These are phyloP conservation scores for Aspergillus funiculosus DNA, from an alignment of 495 filamentous ascomycete species.

Conservation along the genomic window DNA sequence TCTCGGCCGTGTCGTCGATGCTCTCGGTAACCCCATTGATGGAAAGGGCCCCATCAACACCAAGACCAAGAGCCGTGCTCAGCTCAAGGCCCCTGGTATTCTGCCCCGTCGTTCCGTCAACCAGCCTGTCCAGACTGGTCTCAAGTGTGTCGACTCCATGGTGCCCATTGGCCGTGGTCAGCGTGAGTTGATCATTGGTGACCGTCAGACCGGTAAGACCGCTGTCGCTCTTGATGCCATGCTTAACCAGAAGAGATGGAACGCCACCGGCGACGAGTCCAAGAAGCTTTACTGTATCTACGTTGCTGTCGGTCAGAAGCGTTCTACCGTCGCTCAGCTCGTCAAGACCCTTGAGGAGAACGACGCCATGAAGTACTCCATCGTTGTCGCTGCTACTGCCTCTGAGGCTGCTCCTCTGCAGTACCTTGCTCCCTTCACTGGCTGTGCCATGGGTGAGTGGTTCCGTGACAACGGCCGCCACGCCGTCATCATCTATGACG, in stretches of 20 bases:
- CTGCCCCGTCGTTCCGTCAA: constrained; percentile 94
- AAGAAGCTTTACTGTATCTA: constrained; percentile 99
- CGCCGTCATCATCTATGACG: constrained; percentile 89
- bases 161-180: constrained; percentile 99
- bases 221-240: constrained; percentile 98
- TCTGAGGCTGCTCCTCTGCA: constrained; percentile 93
- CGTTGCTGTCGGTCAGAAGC: constrained; percentile 98
- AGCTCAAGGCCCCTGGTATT: constrained; percentile 98
- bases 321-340: constrained; percentile 97
- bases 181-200: constrained; percentile 99
- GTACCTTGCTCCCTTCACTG: constrained; percentile 95
- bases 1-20: constrained; percentile 97
- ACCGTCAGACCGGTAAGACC: constrained; percentile 99
- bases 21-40: constrained; percentile 97
- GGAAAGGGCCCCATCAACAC: constrained; percentile 96
- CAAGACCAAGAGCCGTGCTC: constrained; percentile 88
- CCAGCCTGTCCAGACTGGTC: constrained; percentile 97
- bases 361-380: constrained; percentile 97
- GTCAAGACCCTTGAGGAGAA: constrained; percentile 99
- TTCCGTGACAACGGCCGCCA: constrained; percentile 93
- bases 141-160: constrained; percentile 99
- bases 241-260: constrained; percentile 99
- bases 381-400: constrained; percentile 92
- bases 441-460: constrained; percentile 72
- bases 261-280: constrained; percentile 72